Evolutionary conservation across 2,329 filamentous ascomycete genomes (phyloP).

Genomic region (Chaetothyriales sp.): DNA sequence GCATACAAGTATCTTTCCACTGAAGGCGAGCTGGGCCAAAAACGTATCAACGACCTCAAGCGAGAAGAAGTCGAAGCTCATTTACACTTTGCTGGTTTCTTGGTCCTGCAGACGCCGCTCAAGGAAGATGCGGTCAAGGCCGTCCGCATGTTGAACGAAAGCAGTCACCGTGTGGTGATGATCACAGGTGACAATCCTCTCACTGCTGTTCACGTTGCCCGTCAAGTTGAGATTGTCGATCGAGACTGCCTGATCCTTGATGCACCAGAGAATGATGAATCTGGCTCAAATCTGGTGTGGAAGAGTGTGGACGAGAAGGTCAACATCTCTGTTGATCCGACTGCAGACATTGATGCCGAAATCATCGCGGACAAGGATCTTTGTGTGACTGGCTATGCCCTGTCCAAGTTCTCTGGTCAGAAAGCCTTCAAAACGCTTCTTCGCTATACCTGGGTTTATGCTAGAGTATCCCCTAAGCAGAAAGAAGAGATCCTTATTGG

Average conservation of each 20-base stretch:
- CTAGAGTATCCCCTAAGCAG: slow-evolving; percentile 93
- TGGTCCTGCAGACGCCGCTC: slow-evolving; percentile 85
- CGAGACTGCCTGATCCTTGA: slow-evolving; percentile 89
- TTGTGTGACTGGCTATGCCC: slow-evolving; percentile 86
- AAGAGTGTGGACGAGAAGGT: slow-evolving; percentile 84
- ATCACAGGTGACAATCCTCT: slow-evolving; percentile 97
- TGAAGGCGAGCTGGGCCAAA: slow-evolving; percentile 66
- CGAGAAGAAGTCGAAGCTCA: slow-evolving; percentile 79
- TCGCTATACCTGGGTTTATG: slow-evolving; percentile 91
- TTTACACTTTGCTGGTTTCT: slow-evolving; percentile 80
- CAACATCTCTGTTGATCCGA: slow-evolving; percentile 71
- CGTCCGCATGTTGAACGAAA: slow-evolving; percentile 95
- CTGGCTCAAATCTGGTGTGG: slow-evolving; percentile 75
- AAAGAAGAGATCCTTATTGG: slow-evolving; percentile 98
- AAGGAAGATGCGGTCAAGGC: slow-evolving; percentile 93
- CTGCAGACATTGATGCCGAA: slow-evolving; percentile 60
- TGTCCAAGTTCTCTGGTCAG: slow-evolving; percentile 76
- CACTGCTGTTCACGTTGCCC: slow-evolving; percentile 87
- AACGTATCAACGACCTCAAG: slow-evolving; percentile 83
- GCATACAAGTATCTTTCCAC: slow-evolving; percentile 82
- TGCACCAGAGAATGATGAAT: slow-evolving; percentile 75
- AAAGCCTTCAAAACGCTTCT: slow-evolving; percentile 61
- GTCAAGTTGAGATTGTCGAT: slow-evolving; percentile 93
- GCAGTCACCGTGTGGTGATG: slow-evolving; percentile 96
- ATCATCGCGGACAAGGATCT: slow-evolving; percentile 79